These are phyloP conservation scores for Vigna unguiculata DNA, from an alignment of 306 rosid species.

Conservation along the genomic window DNA sequence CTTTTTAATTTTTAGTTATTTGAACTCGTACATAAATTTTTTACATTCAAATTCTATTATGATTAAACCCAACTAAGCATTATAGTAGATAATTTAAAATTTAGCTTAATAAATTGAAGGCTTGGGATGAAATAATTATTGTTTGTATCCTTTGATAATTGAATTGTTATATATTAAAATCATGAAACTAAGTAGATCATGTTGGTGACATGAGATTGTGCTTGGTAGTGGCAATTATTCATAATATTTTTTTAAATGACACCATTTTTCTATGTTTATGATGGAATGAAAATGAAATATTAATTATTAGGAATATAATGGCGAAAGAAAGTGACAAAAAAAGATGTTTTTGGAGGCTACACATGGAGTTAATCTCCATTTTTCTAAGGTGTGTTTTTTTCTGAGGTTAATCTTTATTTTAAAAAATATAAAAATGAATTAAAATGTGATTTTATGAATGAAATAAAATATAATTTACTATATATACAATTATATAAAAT, in stretches of 20 bases:
- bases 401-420: neutral
- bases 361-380: neutral
- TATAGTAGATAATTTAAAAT: neutral
- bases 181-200: conserved; percentile 18
- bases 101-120: neutral
- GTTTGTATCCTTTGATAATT: neutral
- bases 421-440: too few relatives aligned
- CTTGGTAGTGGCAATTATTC: neutral
- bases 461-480: too few relatives aligned
- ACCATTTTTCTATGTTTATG: neutral
- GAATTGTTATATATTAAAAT: neutral
- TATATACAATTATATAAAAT: too few relatives aligned
- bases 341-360: neutral
- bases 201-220: conserved; percentile 12
- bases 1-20: too few relatives aligned
- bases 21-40: too few relatives aligned
- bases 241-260: too few relatives aligned
- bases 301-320: neutral
- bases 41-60: neutral
- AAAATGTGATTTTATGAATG: too few relatives aligned
- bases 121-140: neutral
- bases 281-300: neutral
- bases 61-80: conserved; percentile 6
- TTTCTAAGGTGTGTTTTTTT: too few relatives aligned
- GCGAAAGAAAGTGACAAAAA: neutral